Conservation (phyloP, 2,329 filamentous ascomycete species). For the Aspergillus sclerotialis region DNA sequence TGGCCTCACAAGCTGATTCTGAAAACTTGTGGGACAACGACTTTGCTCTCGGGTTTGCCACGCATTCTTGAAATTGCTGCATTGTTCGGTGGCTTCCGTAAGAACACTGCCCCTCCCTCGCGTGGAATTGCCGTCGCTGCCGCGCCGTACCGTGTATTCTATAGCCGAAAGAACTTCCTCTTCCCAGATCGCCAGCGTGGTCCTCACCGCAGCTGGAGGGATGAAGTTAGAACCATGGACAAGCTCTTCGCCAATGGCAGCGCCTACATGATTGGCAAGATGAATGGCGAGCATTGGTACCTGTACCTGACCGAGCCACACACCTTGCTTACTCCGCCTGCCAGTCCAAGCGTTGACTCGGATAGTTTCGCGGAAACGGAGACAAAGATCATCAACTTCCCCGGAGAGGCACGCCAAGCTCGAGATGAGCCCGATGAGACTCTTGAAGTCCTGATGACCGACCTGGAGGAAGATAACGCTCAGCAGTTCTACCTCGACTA, state of each 20-base stretch:
- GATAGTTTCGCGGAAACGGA: constrained; percentile 46
- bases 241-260: constrained; percentile 86
- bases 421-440: constrained; percentile 41
- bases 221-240: constrained; percentile 89
- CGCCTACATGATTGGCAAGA: constrained; percentile 99
- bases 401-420: constrained; percentile 27
- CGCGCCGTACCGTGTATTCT: constrained; percentile 91
- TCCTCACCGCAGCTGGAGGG: constrained; percentile 94
- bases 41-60: constrained; percentile 78
- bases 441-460: constrained; percentile 62
- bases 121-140: constrained; percentile 68
- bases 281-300: constrained; percentile 99
- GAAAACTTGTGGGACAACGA: constrained; percentile 97
- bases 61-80: constrained; percentile 90
- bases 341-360: constrained; percentile 57
- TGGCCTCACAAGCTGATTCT: constrained; percentile 99
- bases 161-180: constrained; percentile 97
- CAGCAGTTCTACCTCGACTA: constrained; percentile 66
- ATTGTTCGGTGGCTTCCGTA: constrained; percentile 79
- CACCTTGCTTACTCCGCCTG: constrained; percentile 70
- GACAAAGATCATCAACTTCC: constrained; percentile 53
- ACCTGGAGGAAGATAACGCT: constrained; percentile 59
- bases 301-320: constrained; percentile 90
- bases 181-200: constrained; percentile 91
- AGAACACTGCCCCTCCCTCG: constrained; percentile 60